A percentile compares a stretch with the other conserved stretches of the same genome.
phyloP scores from a whole-genome alignment of 2,329 filamentous ascomycete genomes.

The Parastagonospora avenae region DNA sequence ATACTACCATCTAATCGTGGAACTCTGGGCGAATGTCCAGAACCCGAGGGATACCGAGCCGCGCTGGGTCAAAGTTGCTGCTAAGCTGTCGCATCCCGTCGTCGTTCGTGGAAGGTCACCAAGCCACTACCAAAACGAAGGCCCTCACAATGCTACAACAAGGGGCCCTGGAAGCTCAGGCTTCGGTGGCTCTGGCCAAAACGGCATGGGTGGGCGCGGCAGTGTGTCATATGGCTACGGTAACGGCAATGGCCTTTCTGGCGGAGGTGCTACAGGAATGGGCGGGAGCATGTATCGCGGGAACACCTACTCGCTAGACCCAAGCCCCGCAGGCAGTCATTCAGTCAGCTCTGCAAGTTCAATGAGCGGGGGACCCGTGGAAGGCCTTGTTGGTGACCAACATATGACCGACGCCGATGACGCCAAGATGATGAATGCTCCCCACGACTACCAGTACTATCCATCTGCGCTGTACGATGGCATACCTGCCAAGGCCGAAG shows the following conservation, averaged over 20 bases:
- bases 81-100: slow-evolving; percentile 43
- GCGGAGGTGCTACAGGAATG: slow-evolving; percentile 34
- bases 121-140: slow-evolving; percentile 54
- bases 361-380: slow-evolving; percentile 46
- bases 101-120: slow-evolving; percentile 49
- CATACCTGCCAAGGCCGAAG: slow-evolving; percentile 40
- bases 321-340: slow-evolving; percentile 48
- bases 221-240: slow-evolving; percentile 48
- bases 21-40: slow-evolving; percentile 54
- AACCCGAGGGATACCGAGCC: slow-evolving; percentile 32
- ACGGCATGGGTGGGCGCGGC: slow-evolving; percentile 72
- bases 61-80: slow-evolving; percentile 45
- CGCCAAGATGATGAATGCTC: slow-evolving; percentile 47
- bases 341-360: slow-evolving; percentile 54
- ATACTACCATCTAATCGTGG: slow-evolving; percentile 88
- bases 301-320: slow-evolving; percentile 45
- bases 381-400: slow-evolving; percentile 51
- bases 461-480: slow-evolving; percentile 52
- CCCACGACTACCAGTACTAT: slow-evolving; percentile 55
- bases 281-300: slow-evolving; percentile 42
- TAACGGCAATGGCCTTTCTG: slow-evolving; percentile 42
- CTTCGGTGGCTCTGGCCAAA: slow-evolving; percentile 35
- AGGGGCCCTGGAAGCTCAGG: slow-evolving; percentile 41
- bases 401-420: slow-evolving; percentile 47
- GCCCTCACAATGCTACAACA: slow-evolving; percentile 46